phyloP scores from a whole-genome alignment of 2,329 filamentous ascomycete species.

The Calycina marina region DNA sequence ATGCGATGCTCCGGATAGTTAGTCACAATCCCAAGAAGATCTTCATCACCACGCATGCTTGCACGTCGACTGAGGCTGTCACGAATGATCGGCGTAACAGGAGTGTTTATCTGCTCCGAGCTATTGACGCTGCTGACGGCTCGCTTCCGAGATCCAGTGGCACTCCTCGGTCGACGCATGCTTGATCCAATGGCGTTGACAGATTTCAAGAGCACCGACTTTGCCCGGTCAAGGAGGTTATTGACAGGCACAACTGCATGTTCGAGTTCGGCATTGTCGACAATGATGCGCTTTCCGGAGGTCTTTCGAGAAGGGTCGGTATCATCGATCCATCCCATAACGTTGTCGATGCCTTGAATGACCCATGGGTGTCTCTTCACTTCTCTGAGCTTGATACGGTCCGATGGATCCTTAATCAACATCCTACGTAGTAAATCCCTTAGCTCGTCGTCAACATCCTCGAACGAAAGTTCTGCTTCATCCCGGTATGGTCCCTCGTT shows the following conservation, averaged over 20 bases:
- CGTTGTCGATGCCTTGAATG: slow-evolving; percentile 59
- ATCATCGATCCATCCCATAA: slow-evolving; percentile 76
- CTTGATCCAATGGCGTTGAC: slow-evolving; percentile 42
- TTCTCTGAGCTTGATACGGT: slow-evolving; percentile 77
- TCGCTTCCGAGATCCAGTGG: slow-evolving; percentile 39
- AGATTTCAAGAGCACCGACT: slow-evolving; percentile 59
- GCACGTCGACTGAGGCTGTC: slow-evolving; percentile 30
- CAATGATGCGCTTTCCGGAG: slow-evolving; percentile 75
- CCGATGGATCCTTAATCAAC: slow-evolving; percentile 75
- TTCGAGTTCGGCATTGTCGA: slow-evolving; percentile 81
- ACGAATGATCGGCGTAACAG: slow-evolving; percentile 22
- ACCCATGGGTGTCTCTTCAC: slow-evolving; percentile 95
- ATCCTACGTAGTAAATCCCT: slow-evolving; percentile 66
- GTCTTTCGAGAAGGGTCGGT: slow-evolving; percentile 71
- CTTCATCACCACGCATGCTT: slow-evolving; percentile 44
- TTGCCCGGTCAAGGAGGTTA: slow-evolving; percentile 74
- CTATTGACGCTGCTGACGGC: slow-evolving; percentile 50
- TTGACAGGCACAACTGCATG: slow-evolving; percentile 78
- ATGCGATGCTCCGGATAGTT: slow-evolving; percentile 24
- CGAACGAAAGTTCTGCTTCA: slow-evolving; percentile 68
- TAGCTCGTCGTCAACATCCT: slow-evolving; percentile 68
- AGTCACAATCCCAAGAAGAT: slow-evolving; percentile 31
- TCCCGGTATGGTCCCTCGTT: slow-evolving; percentile 53
- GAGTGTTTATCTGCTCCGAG: slow-evolving; percentile 36
- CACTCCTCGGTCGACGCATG: slow-evolving; percentile 31